Evolutionary conservation across 768 basidiomycete genomes (phyloP), one percentile per base, ranked within the genome.

Genomic region (Leccinum ochraceum): DNA sequence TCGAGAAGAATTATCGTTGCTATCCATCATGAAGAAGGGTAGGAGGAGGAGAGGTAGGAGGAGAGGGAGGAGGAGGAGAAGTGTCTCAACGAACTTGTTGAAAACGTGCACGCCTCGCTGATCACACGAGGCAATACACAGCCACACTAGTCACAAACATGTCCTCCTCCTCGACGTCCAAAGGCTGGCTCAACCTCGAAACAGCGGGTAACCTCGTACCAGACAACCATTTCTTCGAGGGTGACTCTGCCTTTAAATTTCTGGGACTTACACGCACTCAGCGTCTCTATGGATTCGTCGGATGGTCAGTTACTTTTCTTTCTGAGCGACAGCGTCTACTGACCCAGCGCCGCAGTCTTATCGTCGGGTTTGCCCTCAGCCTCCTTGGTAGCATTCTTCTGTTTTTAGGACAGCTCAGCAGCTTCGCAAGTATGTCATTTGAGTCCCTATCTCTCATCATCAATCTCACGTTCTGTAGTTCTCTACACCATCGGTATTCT

Each of bases 131-230:
- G 68, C 58, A 4, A 24, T 13, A 16, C 65, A 66, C 58, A 54
- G 65, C 65, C 65, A 66, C 65, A 11, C 22, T 5, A 13, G 1
- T 10, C 36, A 20, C 20, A 46, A 46, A 0, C 44, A 46, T 46
- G 44, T 17, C 16, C 26, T 14, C 2, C 37, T 3, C n/a, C 10
- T 46, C 57, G 46, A 3, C 83, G 53, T 81, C 79, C 66, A 90
- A 87, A 78, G 91, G 92, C 67, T 94, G 92, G 92, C 83, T 93
- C 72, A 94, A 94, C 70, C 85, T 94, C 68, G 91, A 93, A 67
- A 68, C 87, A 4, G 88, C 83, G 16, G 79, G 78, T 10, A 79
- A 77, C 56, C 74, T 80, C 53, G 81, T 92, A 39, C 88, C 92
- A 6, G 91, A 94, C 68, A 87, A 83, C 42, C 86, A 89, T 63